Base-by-base conservation (phyloP, 108 stramenopile species). In the Pseudonitzschia delicatissima region DNA sequence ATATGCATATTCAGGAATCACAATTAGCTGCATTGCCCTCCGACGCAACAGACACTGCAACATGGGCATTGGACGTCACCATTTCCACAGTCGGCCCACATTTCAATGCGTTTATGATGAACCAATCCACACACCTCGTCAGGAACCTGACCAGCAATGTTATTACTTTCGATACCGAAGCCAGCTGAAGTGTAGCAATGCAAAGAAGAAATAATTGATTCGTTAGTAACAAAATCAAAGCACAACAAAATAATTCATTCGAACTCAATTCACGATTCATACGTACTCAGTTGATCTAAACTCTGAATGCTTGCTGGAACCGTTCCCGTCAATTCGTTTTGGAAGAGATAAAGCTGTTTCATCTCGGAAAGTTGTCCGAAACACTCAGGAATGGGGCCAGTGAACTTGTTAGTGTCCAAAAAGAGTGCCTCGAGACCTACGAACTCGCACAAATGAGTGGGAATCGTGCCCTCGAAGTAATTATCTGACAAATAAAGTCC, bases 401-500 rank as follows among this genome's bases (percentile, higher is more conserved):
- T 25, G 20, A 93, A 58, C 17, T 80, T 49, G 49, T 85, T 85
- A 11, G 64, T 57, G 29, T 82, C 80, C 55, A 85, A 63, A 45
- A 80, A 82, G 17, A 85, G 44, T 2, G 78, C 78, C 72, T 82
- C 73, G 20, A 87, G 65, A 29, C 67, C 64, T 25, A 58, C 55
- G 55, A 87, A 58, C 12, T 52, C 59, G 45, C 87, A 84, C 4
- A 84, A 45, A 11, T 55, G 57, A 29, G 55, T 65, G 3, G 90
- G 82, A 26, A 92, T 84, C 37, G 59, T 58, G 7, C 90, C 90
- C 15, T 65, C 71, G 25, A 92, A 49, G 13, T 67, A 50, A 59
- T 92, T 92, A 55, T 87, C 83, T 1, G 84, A 87, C 31, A 92
- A 48, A 49, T 87, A 88, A 4, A 92, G 68, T 11, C 84, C 77